These are phyloP conservation scores for Xylaria sp. DNA, from an alignment of 495 filamentous ascomycete species.

Conservation along the genomic window DNA sequence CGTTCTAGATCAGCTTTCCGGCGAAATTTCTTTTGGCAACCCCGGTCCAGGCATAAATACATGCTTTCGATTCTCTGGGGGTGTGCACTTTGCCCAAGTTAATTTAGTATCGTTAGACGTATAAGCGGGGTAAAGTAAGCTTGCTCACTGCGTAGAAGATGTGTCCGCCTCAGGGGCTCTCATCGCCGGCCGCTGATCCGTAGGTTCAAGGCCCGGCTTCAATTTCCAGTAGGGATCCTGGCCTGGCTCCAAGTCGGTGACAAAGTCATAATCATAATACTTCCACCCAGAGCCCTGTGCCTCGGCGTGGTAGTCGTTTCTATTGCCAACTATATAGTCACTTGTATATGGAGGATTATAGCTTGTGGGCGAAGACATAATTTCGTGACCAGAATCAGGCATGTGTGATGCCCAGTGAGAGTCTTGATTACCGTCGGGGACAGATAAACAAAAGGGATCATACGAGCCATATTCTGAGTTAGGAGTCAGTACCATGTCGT, in stretches of 20 bases:
- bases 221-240: slow-evolving; percentile 36
- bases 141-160: slow-evolving; percentile 30
- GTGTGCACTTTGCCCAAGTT: slow-evolving; percentile 27
- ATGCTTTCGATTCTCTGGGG: slow-evolving; percentile 22
- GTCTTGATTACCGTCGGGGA: background rate
- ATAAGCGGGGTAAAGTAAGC: background rate
- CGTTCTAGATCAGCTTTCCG: slow-evolving; percentile 57
- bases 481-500: background rate
- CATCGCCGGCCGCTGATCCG: slow-evolving; percentile 21
- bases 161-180: slow-evolving; percentile 1
- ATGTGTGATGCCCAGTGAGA: background rate
- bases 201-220: slow-evolving; percentile 24
- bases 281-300: slow-evolving; percentile 17
- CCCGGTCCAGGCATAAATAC: slow-evolving; percentile 36
- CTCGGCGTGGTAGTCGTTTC: background rate
- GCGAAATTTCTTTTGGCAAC: slow-evolving; percentile 47
- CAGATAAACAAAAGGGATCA: background rate
- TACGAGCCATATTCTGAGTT: slow-evolving; percentile 15
- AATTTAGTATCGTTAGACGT: slow-evolving; percentile 22
- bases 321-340: background rate
- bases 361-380: background rate
- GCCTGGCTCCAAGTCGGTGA: slow-evolving; percentile 27
- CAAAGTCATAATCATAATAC: slow-evolving; percentile 35
- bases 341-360: background rate
- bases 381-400: background rate